Conservation (phyloP, 352 stramenopile species). For the Pythium monospermum region DNA sequence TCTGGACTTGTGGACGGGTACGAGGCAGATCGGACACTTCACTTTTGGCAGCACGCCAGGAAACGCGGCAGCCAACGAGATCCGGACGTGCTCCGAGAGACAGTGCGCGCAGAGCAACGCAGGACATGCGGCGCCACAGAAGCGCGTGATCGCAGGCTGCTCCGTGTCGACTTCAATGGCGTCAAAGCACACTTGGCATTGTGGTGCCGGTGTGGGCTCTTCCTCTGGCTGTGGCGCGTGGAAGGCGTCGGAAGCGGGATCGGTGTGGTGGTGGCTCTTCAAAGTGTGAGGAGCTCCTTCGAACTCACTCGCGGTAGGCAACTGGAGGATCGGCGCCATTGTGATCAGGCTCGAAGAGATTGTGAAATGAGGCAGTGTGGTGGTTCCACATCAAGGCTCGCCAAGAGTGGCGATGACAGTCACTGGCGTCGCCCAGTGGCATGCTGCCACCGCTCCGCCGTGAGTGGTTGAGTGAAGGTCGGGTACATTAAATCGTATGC, state of each 20-base stretch:
- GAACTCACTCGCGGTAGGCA: neutral
- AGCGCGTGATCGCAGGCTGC: neutral
- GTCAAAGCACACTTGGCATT: constrained; percentile 24
- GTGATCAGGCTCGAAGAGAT: neutral
- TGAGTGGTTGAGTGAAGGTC: no score
- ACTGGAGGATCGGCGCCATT: constrained; percentile 7
- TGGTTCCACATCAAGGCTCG: no score
- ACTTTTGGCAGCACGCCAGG: constrained; percentile 19
- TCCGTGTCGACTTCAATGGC: neutral
- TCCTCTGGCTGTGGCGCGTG: neutral
- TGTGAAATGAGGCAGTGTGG: neutral
- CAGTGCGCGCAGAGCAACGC: constrained; percentile 16
- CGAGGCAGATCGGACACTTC: constrained; percentile 23
- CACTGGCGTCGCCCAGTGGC: no score
- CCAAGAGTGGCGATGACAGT: no score
- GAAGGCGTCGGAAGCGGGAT: neutral
- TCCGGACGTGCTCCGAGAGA: constrained; percentile 12
- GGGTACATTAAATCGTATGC: no score
- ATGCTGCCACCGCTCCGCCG: no score
- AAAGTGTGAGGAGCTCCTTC: constrained; percentile 1
- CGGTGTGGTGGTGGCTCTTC: neutral
- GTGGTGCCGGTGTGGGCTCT: neutral
- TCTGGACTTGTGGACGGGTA: constrained; percentile 16
- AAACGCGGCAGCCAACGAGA: constrained; percentile 4
- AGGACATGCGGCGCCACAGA: constrained; percentile 16